Base-by-base conservation (phyloP, 225 moss, liverwort and hornwort genomes). In the Takakia lepidozioides region DNA sequence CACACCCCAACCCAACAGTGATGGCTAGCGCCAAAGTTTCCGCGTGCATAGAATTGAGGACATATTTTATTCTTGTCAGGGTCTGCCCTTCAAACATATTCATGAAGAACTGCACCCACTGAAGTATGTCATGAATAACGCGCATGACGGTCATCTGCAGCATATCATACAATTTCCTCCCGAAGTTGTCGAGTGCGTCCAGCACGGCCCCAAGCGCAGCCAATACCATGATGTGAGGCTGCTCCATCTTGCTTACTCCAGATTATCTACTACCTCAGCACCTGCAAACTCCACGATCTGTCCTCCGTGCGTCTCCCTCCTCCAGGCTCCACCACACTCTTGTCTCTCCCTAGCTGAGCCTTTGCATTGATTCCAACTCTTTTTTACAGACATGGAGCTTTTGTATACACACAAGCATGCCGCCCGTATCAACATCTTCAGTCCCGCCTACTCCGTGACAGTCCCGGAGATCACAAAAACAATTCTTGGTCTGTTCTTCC, bases 141-240 rank as follows among this genome's bases (percentile, higher is more conserved):
- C 45, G 45, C 45, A 45, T 45, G 14, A 45, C 14, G 2, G 2
- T 45, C 45, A 45, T 45, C 8, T 45, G 45, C 45, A 45, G 20
- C 44, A 45, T 45, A 24, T 45, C 44, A 24, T 25, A 24, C 45
- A 45, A 15, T 2, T 8, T 10, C 13, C 10, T 45, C 45, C 45
- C 0, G 6, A 45, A 0, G 24, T 14, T 45, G 23, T 45, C 1
- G 1, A 45, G 20, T 21, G 45, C 8, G 6, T 45, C 45, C 0
- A 45, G 11, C 1, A 45, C 22, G 25, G 2, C 23, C 25, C 20
- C 45, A 24, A 45, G 15, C 13, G 24, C 22, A 10, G n/a, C 20
- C 0, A 45, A 24, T 19, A 14, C 45, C 23, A 24, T 44, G 1
- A 23, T 45, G 45, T 10, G 23, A 21, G 5, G 3, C 3, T 43